Conservation (phyloP, 306 rosid species). For the Vigna unguiculata region DNA sequence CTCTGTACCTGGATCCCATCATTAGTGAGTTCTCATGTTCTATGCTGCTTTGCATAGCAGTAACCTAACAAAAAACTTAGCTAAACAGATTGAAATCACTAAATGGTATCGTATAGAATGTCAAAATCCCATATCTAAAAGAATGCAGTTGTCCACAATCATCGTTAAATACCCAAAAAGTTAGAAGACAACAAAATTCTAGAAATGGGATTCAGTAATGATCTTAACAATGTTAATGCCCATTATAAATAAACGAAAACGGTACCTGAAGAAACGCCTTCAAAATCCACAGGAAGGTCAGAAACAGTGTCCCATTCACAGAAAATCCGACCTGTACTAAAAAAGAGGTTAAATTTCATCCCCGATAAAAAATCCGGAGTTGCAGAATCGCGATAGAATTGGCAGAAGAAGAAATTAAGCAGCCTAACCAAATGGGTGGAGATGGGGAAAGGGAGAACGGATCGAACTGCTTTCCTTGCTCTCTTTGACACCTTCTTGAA, state of each 20-base stretch:
- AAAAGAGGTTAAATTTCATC: not conserved
- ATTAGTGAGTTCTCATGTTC: not conserved
- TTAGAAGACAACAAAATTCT: not conserved
- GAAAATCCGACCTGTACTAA: constrained; percentile 67
- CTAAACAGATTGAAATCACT: not conserved
- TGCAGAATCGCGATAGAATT: not conserved
- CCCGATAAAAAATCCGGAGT: not conserved
- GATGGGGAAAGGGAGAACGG: constrained; percentile 73
- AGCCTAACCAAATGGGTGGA: constrained; percentile 65
- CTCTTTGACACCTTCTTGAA: constrained; percentile 72
- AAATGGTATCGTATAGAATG: not conserved
- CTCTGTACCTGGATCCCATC: not conserved
- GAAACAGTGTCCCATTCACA: constrained; percentile 69
- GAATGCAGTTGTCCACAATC: not conserved
- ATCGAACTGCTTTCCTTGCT: constrained; percentile 73
- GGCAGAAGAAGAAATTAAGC: not conserved
- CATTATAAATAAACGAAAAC: constrained; percentile 1
- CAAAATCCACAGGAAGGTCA: constrained; percentile 73
- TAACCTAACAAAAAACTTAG: not conserved
- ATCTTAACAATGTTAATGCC: not conserved
- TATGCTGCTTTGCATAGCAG: not conserved
- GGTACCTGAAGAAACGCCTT: constrained; percentile 86
- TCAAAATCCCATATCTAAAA: not conserved
- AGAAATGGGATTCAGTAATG: not conserved
- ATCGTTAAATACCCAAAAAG: constrained; percentile 17